Conservation (phyloP, 75 land plant genomes). For the Cupressus sempervirens region DNA sequence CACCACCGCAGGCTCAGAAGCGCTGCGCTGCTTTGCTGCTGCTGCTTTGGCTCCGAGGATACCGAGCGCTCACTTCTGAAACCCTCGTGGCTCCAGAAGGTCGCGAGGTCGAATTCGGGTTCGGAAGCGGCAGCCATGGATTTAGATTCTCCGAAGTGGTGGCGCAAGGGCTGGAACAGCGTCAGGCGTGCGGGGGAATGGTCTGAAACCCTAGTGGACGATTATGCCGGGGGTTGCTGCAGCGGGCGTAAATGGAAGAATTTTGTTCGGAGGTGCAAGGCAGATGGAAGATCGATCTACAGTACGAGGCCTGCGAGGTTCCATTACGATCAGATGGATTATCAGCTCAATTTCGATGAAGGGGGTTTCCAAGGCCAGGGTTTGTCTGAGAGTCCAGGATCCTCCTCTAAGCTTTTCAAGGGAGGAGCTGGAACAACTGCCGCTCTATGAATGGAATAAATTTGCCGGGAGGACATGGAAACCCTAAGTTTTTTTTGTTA, state of each 20-base stretch:
- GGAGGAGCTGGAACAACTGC: neutral
- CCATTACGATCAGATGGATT: neutral
- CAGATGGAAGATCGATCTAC: neutral
- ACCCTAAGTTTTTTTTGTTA: neutral
- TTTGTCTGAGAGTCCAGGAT: neutral
- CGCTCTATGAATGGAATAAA: neutral
- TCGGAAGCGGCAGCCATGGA: neutral
- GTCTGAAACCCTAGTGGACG: neutral
- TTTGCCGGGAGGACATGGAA: neutral
- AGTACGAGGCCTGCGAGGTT: neutral
- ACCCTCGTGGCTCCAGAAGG: neutral
- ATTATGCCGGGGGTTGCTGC: neutral
- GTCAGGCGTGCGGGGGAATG: neutral
- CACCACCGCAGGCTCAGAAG: neutral
- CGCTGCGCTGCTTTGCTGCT: neutral
- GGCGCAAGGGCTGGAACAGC: slow-evolving; percentile 2
- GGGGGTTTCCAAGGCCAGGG: neutral
- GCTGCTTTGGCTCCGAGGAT: neutral
- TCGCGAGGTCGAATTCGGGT: neutral
- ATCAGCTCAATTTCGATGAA: slow-evolving; percentile 1
- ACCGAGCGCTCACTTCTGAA: neutral
- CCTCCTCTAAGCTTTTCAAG: neutral
- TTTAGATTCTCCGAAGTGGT: neutral
- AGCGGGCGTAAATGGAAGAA: neutral
- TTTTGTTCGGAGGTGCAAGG: neutral